phyloP scores from a whole-genome alignment of 23 red algal species.

The Agarophyton chilense region DNA sequence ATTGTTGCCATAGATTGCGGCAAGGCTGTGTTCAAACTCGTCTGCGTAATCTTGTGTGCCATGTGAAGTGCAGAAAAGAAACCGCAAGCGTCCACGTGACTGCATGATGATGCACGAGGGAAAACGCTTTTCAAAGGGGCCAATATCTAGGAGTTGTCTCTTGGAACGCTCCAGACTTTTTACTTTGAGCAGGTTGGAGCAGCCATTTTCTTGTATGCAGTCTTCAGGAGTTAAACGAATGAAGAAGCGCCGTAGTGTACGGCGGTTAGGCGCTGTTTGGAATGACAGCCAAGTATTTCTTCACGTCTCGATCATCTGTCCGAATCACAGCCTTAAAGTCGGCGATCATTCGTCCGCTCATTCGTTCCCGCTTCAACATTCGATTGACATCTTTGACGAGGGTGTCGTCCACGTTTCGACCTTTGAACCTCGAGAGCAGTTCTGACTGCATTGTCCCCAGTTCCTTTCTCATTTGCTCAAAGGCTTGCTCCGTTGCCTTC shows the following conservation, averaged over 20 bases:
- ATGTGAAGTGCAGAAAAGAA: too few species aligned
- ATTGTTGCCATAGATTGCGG: too few species aligned
- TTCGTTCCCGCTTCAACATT: conserved; percentile 36
- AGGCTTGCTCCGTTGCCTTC: conserved; percentile 10
- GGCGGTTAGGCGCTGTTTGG: background rate
- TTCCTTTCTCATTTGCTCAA: conserved; percentile 47
- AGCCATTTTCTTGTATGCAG: too few species aligned
- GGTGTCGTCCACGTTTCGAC: conserved; percentile 22
- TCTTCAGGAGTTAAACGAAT: background rate
- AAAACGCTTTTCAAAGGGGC: too few species aligned
- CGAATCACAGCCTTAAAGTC: conserved; percentile 59
- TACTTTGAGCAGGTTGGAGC: too few species aligned
- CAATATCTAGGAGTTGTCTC: too few species aligned
- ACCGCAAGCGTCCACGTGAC: too few species aligned
- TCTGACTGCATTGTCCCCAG: conserved; percentile 28
- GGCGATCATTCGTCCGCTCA: conserved; percentile 41
- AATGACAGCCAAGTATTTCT: conserved; percentile 54
- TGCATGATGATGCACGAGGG: too few species aligned
- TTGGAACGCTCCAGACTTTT: too few species aligned
- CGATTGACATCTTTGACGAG: conserved; percentile 39
- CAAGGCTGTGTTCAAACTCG: too few species aligned
- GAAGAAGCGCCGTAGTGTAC: background rate
- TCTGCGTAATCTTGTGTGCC: too few species aligned
- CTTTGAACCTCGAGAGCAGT: conserved; percentile 39
- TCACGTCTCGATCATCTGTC: conserved; percentile 39